These are phyloP conservation scores for Torulaspora globosa DNA, from an alignment of 1,139 yeast genomes.

Conservation along the genomic window DNA sequence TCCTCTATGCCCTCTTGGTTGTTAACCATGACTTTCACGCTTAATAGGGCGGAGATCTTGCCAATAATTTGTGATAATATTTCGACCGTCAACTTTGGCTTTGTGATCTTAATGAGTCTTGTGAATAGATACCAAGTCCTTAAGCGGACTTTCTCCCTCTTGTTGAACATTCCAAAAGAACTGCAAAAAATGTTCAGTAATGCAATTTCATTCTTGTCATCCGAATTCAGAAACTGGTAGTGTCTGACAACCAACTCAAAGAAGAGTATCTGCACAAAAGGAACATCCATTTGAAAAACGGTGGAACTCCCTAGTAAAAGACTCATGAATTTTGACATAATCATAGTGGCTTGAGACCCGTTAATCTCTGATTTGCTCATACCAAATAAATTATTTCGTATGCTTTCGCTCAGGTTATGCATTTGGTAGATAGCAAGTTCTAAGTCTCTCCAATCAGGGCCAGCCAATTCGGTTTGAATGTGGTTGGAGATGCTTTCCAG, in stretches of 20 bases:
- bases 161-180: slow-evolving; percentile 74
- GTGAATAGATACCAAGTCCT: slow-evolving; percentile 90
- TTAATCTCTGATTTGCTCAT: slow-evolving; percentile 60
- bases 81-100: slow-evolving; percentile 54
- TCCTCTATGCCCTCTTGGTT: slow-evolving; percentile 54
- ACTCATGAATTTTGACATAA: slow-evolving; percentile 54
- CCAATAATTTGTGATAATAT: slow-evolving; percentile 49
- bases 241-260: slow-evolving; percentile 85
- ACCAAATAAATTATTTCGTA: slow-evolving; percentile 68
- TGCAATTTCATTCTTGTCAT: slow-evolving; percentile 49
- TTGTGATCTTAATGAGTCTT: slow-evolving; percentile 73
- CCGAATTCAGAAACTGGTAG: slow-evolving; percentile 55
- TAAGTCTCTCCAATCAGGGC: slow-evolving; percentile 66
- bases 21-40: slow-evolving; percentile 55
- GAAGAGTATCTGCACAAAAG: slow-evolving; percentile 71
- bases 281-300: slow-evolving; percentile 55
- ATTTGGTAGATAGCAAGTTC: slow-evolving; percentile 86
- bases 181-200: slow-evolving; percentile 73
- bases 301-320: slow-evolving; percentile 43
- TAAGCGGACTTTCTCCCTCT: slow-evolving; percentile 64
- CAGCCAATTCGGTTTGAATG: slow-evolving; percentile 52
- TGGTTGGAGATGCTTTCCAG: slow-evolving; percentile 64
- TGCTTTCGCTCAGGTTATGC: slow-evolving; percentile 70
- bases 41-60: slow-evolving; percentile 49
- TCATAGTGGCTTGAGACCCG: slow-evolving; percentile 56